Percentiles rank a stretch among this genome's conserved stretches.
phyloP scores from a whole-genome alignment of 306 rosid genomes.

The Geum urbanum region DNA sequence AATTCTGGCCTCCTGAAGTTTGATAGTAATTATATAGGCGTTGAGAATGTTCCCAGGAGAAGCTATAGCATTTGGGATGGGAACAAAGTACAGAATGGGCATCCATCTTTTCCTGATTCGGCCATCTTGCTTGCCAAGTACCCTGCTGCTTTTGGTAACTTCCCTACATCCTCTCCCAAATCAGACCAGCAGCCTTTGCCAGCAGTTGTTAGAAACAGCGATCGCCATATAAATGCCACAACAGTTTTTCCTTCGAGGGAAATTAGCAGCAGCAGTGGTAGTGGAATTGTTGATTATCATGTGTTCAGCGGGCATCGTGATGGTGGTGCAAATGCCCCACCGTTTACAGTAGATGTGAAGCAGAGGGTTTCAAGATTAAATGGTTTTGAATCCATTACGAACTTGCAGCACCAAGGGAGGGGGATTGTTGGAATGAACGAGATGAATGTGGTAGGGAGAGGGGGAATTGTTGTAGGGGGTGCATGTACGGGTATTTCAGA shows the following conservation, averaged over 20 bases:
- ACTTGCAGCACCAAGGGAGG: constrained; percentile 72
- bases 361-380: constrained; percentile 56
- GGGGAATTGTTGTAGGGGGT: constrained; percentile 66
- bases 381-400: constrained; percentile 61
- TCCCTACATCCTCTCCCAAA: constrained; percentile 41
- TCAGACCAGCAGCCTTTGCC: constrained; percentile 60
- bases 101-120: constrained; percentile 68
- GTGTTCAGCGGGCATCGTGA: constrained; percentile 51
- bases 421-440: constrained; percentile 74
- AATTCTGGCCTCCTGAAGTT: constrained; percentile 52
- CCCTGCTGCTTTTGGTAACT: constrained; percentile 78
- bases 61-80: constrained; percentile 74
- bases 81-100: constrained; percentile 56
- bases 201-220: constrained; percentile 40
- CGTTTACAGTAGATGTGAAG: constrained; percentile 65
- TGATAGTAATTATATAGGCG: constrained; percentile 43
- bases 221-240: constrained; percentile 45
- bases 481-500: constrained; percentile 71
- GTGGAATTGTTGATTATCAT: constrained; percentile 65
- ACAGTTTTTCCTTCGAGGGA: constrained; percentile 52
- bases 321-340: constrained; percentile 48
- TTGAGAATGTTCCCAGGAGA: constrained; percentile 58
- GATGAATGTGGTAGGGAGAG: constrained; percentile 65
- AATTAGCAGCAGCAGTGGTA: constrained; percentile 33
- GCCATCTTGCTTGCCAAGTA: constrained; percentile 71